Evolutionary conservation across 2,329 filamentous ascomycete genomes (phyloP), one percentile per base, ranked within the genome.

Genomic region (Tolypocladium sp.): DNA sequence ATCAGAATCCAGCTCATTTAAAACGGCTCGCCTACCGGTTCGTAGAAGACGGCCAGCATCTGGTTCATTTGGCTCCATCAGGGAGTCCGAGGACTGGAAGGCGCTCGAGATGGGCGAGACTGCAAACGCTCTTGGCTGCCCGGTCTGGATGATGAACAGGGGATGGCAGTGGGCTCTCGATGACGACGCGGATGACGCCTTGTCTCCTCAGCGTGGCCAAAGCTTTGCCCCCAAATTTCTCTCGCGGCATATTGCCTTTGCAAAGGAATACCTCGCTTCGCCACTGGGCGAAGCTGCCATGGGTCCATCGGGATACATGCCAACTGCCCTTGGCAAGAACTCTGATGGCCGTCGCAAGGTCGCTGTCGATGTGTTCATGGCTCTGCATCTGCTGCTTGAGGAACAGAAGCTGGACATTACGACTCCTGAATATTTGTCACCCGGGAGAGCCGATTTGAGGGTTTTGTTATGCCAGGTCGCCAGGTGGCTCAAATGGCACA

Each of bases 341-440:
- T 76, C 81, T 42, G 82, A 84, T 59, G 78, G 79, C 56, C 82
- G 85, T 51, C 79, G 82, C 59, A 86, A 79, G 67, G 74, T 85
- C 58, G 80, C 89, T 40, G 76, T 88, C 69, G 83, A 90, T 67
- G 79, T 89, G 57, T 82, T 93, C 42, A 77, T 95, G 63, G 88
- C 84, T 1, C 77, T 99, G 15, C 94, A 99, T 74, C 78, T 97
- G 3, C 77, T 96, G n/a, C 82, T 89, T 0, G 93, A 99, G 71
- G 94, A 99, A 70, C 82, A 89, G 62, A 97, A 96, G 69, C 81
- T 99, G 2, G 85, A 90, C 61, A 82, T 87, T 5, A 77, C 79
- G 62, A 72, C 73, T 0, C 74, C 78, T 0, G 78, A 80, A 56
- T 74, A 75, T 44, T 63, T 67, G 2, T 77, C 77, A 4, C 74